Evolutionary conservation across 495 filamentous ascomycete genomes (phyloP).

Genomic region (Melanomma pulvis-pyrius): DNA sequence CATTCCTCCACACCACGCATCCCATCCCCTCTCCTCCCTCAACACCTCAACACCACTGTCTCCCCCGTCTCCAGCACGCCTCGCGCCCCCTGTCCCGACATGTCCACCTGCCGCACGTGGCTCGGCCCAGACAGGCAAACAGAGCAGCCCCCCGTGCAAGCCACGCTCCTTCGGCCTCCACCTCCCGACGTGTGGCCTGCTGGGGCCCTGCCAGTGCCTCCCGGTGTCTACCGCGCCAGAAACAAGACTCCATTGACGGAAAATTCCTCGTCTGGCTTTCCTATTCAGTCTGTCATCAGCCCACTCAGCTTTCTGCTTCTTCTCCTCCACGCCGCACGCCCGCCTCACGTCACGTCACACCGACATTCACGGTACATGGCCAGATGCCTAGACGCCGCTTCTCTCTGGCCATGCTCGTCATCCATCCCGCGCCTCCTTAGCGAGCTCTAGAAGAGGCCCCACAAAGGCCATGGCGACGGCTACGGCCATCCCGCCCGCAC

Average conservation of each 20-base stretch:
- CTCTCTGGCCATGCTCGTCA: background rate
- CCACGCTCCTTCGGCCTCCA: constrained; percentile 7
- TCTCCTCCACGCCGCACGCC: background rate
- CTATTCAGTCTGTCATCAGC: background rate
- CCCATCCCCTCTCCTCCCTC: no score
- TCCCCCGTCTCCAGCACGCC: background rate
- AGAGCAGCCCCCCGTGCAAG: background rate
- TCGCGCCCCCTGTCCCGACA: background rate
- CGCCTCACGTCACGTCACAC: background rate
- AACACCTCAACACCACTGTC: no score
- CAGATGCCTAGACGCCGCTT: background rate
- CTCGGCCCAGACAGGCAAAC: background rate
- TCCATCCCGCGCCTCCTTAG: background rate
- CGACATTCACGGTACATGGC: background rate
- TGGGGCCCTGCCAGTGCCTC: background rate
- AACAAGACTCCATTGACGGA: background rate
- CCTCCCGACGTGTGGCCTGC: background rate
- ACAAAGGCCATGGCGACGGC: background rate
- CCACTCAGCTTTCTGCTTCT: background rate
- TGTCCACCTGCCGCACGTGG: background rate
- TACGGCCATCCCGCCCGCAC: background rate
- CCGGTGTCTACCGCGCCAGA: background rate
- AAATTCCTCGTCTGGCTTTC: background rate
- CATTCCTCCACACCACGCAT: no score
- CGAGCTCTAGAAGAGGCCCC: background rate